A percentile compares a stretch with the other conserved stretches of the same genome.
Conservation (phyloP, 768 basidiomycete genomes). For the Antrodiella citrinella region DNA sequence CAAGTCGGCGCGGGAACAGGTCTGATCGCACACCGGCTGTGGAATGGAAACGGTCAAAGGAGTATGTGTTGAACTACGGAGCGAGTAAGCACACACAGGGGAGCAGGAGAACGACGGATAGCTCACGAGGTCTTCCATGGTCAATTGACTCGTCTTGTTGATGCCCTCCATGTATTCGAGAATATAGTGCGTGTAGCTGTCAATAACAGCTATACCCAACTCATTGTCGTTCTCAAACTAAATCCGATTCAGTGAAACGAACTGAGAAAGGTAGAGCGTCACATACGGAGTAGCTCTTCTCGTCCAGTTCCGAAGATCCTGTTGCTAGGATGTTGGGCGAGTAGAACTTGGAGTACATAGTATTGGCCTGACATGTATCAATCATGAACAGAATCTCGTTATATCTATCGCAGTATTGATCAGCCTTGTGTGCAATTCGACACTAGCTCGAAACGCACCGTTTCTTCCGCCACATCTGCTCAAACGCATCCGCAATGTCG, state of each 20-base stretch:
- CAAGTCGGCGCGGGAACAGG: conserved; percentile 64
- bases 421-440: no score
- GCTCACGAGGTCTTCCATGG: conserved; percentile 62
- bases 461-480: conserved; percentile 98
- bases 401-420: conserved; percentile 42
- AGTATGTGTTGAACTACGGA: conserved; percentile 71
- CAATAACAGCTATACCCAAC: conserved; percentile 93
- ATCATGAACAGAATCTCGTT: conserved; percentile 98
- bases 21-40: conserved; percentile 86
- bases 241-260: no score
- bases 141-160: conserved; percentile 74
- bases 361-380: conserved; percentile 96
- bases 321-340: conserved; percentile 91
- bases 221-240: conserved; percentile 92
- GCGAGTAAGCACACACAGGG: neutral
- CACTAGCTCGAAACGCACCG: conserved; percentile 40
- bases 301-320: conserved; percentile 73
- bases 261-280: conserved; percentile 87
- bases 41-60: conserved; percentile 67
- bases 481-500: conserved; percentile 96
- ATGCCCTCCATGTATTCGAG: conserved; percentile 88
- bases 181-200: conserved; percentile 87
- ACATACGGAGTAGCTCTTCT: conserved; percentile 87
- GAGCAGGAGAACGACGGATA: neutral
- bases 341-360: conserved; percentile 89